These are phyloP conservation scores for Chrysopogon serrulatus DNA, from an alignment of 176 grass and related monocot genomes.

Conservation along the genomic window DNA sequence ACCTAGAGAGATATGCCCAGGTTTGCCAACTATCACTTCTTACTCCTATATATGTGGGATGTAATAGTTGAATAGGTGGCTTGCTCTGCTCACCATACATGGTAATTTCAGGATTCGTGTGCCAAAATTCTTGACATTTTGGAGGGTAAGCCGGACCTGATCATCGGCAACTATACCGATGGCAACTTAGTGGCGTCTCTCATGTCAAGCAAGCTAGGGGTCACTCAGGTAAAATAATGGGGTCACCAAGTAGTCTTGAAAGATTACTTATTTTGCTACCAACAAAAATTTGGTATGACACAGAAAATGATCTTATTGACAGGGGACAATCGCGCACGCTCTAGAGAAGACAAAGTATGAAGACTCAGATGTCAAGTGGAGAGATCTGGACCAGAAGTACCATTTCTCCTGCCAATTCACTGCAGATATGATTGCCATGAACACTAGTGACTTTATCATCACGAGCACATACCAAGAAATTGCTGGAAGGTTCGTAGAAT, in stretches of 20 bases:
- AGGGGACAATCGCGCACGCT: conserved; percentile 96
- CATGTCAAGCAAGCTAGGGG: conserved; percentile 74
- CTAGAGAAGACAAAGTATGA: conserved; percentile 98
- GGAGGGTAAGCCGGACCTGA: conserved; percentile 90
- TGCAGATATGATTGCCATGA: conserved; percentile 97
- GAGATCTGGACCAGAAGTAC: conserved; percentile 78
- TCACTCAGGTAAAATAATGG: conserved; percentile 63
- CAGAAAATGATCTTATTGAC: neutral
- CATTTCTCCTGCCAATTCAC: conserved; percentile 99
- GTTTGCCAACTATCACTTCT: conserved; percentile 25
- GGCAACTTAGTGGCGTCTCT: conserved; percentile 95
- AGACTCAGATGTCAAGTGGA: conserved; percentile 92
- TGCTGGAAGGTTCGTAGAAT: conserved; percentile 60
- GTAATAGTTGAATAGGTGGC: neutral
- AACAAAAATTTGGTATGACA: neutral
- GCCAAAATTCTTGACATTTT: conserved; percentile 73
- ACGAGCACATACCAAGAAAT: conserved; percentile 98
- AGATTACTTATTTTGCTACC: neutral
- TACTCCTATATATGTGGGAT: neutral
- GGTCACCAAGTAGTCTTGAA: neutral
- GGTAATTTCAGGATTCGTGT: conserved; percentile 60
- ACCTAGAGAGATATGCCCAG: conserved; percentile 97
- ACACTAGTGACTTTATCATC: conserved; percentile 90
- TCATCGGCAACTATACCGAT: conserved; percentile 95
- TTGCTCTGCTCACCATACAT: neutral